These are phyloP conservation scores for Gossypium schwendimanii DNA, from an alignment of 441 rosid genomes.

Conservation along the genomic window DNA sequence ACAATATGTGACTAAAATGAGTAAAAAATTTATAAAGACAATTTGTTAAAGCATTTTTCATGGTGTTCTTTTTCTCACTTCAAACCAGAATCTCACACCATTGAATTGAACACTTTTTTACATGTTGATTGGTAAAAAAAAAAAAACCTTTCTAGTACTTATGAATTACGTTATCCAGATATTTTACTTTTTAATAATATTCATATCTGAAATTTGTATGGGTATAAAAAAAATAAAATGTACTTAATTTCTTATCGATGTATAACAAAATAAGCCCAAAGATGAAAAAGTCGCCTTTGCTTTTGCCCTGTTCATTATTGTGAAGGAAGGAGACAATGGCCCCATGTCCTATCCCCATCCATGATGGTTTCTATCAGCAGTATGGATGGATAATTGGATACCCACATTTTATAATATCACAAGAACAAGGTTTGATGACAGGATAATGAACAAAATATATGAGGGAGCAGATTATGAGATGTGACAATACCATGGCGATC, in stretches of 20 bases:
- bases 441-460: too few species aligned
- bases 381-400: background rate
- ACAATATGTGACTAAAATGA: too few species aligned
- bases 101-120: background rate
- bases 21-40: too few species aligned
- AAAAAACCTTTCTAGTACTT: too few species aligned
- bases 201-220: background rate
- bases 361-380: background rate
- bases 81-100: background rate
- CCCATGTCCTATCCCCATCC: slow-evolving; percentile 2
- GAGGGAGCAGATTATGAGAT: background rate
- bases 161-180: too few species aligned
- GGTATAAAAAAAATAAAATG: background rate
- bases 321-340: background rate
- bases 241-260: too few species aligned
- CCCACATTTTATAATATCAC: background rate
- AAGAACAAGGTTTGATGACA: too few species aligned
- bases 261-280: background rate
- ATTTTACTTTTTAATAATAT: too few species aligned
- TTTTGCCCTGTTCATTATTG: background rate
- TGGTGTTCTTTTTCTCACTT: background rate
- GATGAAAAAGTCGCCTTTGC: background rate
- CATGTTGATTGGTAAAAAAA: background rate
- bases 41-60: background rate
- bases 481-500: background rate